phyloP scores from a whole-genome alignment of 202 grass and related monocot species.

The Carex arenaria region DNA sequence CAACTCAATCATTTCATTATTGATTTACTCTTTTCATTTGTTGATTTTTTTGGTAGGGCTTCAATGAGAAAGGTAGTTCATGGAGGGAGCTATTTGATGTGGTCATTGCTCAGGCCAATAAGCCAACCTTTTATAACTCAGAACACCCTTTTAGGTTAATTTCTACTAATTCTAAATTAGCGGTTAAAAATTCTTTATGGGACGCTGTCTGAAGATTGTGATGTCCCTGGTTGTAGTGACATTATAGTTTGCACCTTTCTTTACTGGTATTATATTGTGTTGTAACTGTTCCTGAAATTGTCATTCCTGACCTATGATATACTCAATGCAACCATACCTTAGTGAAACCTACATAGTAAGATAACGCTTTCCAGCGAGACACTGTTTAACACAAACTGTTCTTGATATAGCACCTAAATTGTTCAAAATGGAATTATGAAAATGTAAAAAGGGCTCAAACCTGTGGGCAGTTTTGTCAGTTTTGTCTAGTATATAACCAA shows the following conservation, averaged over 20 bases:
- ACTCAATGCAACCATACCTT: neutral
- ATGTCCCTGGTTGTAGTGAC: neutral
- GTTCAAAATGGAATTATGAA: neutral
- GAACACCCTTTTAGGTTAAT: conserved; percentile 81
- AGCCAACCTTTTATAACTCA: conserved; percentile 89
- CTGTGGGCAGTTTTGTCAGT: neutral
- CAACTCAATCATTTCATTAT: neutral
- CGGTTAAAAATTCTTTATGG: neutral
- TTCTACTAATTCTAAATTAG: neutral
- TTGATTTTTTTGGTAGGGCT: conserved; percentile 42
- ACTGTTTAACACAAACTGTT: neutral
- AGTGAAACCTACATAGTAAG: neutral
- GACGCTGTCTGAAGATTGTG: neutral
- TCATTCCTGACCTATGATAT: neutral
- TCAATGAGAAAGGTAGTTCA: conserved; percentile 64
- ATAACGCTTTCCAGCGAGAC: neutral
- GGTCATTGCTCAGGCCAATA: conserved; percentile 96
- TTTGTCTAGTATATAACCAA: neutral
- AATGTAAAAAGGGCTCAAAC: neutral
- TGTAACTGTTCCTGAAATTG: neutral
- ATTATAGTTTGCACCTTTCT: neutral
- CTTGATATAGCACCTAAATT: neutral
- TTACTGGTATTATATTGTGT: neutral
- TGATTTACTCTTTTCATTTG: conserved; percentile 18
- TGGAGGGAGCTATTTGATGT: conserved; percentile 98